phyloP scores from a whole-genome alignment of 768 basidiomycete species.

The Termitomyces eurrhizus region DNA sequence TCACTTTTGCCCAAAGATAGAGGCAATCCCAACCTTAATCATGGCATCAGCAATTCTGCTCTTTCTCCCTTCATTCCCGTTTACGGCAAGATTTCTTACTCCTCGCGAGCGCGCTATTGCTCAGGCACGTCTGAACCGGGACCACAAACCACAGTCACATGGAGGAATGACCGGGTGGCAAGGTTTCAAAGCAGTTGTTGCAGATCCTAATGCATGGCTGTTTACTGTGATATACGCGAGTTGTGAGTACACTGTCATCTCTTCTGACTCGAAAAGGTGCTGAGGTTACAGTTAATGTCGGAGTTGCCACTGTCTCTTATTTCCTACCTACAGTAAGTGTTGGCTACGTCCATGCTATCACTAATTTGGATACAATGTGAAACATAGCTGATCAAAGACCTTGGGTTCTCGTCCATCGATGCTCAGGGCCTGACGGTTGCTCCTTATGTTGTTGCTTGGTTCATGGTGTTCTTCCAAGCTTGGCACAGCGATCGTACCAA shows the following conservation, averaged over 20 bases:
- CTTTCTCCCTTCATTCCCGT: slow-evolving; percentile 54
- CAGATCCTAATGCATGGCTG: slow-evolving; percentile 49
- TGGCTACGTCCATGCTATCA: background rate
- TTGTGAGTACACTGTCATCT: slow-evolving; percentile 30
- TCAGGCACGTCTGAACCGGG: slow-evolving; percentile 50
- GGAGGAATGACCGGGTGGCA: slow-evolving; percentile 56
- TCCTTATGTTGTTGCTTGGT: slow-evolving; percentile 53
- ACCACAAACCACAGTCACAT: slow-evolving; percentile 55
- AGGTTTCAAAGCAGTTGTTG: slow-evolving; percentile 48
- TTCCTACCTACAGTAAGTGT: slow-evolving; percentile 49
- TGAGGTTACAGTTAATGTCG: slow-evolving; percentile 42
- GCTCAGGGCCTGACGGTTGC: slow-evolving; percentile 58
- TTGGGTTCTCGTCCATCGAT: slow-evolving; percentile 53
- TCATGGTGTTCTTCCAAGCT: slow-evolving; percentile 50
- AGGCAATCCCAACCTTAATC: slow-evolving; percentile 51
- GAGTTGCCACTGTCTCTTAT: slow-evolving; percentile 52
- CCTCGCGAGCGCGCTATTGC: slow-evolving; percentile 52
- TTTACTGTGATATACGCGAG: slow-evolving; percentile 50
- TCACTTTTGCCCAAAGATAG: slow-evolving; percentile 32
- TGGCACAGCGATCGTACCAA: slow-evolving; percentile 51
- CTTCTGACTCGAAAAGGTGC: background rate
- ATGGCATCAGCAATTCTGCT: slow-evolving; percentile 47
- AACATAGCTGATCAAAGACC: slow-evolving; percentile 45
- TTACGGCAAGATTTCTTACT: slow-evolving; percentile 47
- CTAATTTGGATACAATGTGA: background rate